Evolutionary conservation across 371 early-diverging fungal genomes (phyloP).

Genomic region (Gilbertella persicaria): DNA sequence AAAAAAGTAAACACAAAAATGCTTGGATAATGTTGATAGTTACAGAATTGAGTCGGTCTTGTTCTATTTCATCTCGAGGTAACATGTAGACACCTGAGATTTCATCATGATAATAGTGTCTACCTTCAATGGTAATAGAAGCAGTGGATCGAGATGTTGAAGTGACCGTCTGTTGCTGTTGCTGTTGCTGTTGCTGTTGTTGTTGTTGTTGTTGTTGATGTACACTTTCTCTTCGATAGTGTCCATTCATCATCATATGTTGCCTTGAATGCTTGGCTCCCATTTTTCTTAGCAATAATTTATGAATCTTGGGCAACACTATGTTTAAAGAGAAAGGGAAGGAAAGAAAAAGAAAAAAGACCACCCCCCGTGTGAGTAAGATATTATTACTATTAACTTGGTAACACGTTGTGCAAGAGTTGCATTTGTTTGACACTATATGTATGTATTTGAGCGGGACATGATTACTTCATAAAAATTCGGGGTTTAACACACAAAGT

Average conservation of each 20-base stretch:
- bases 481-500: background rate
- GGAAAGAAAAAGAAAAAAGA: conserved; percentile 8
- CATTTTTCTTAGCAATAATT: conserved; percentile 11
- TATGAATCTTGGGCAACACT: background rate
- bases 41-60: conserved; percentile 53
- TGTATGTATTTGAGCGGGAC: background rate
- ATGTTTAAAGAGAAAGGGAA: background rate
- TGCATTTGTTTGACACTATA: conserved; percentile 11
- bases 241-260: background rate
- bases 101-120: conserved; percentile 42
- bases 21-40: background rate
- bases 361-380: background rate
- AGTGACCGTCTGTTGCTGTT: conserved; percentile 1
- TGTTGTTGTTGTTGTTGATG: conserved; percentile 5
- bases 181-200: conserved; percentile 10
- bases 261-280: conserved; percentile 27
- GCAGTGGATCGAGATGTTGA: conserved; percentile 11
- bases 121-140: conserved; percentile 39
- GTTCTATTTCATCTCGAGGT: conserved; percentile 52
- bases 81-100: conserved; percentile 33
- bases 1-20: background rate
- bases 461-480: background rate
- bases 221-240: conserved; percentile 6
- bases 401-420: conserved; percentile 14
- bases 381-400: background rate